Evolutionary conservation across 2,329 filamentous ascomycete genomes (phyloP).

Genomic region (Acarospora socialis): DNA sequence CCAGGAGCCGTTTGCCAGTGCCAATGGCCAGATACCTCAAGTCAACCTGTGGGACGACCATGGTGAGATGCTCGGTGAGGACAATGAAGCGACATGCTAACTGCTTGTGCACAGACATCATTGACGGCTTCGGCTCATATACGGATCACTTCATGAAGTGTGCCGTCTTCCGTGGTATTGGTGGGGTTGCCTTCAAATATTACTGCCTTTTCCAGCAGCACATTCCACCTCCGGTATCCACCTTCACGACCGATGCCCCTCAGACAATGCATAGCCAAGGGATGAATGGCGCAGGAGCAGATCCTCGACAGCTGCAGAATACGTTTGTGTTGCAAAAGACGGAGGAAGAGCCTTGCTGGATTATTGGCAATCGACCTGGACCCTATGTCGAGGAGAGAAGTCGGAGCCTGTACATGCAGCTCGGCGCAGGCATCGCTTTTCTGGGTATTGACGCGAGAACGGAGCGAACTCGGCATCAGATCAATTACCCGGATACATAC

Average conservation of each 20-base stretch:
- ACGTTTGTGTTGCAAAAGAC: constrained; percentile 53
- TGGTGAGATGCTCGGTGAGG: constrained; percentile 7
- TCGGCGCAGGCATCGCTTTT: constrained; percentile 51
- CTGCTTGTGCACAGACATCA: constrained; percentile 38
- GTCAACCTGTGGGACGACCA: constrained; percentile 53
- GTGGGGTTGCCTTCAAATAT: constrained; percentile 44
- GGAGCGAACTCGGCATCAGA: constrained; percentile 78
- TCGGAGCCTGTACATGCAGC: constrained; percentile 47
- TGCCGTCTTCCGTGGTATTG: constrained; percentile 50
- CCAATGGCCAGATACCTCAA: constrained; percentile 48
- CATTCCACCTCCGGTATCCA: constrained; percentile 67
- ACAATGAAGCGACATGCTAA: no score
- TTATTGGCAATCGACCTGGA: constrained; percentile 59
- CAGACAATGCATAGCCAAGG: constrained; percentile 33
- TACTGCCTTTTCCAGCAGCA: constrained; percentile 61
- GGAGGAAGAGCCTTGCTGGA: constrained; percentile 56
- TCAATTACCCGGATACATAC: constrained; percentile 66
- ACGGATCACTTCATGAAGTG: constrained; percentile 54
- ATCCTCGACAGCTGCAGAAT: constrained; percentile 58
- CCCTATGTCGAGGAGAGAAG: constrained; percentile 50
- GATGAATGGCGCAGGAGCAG: constrained; percentile 40
- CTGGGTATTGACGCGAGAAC: constrained; percentile 46
- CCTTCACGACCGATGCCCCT: constrained; percentile 63
- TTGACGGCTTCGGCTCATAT: constrained; percentile 53
- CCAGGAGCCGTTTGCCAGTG: constrained; percentile 45